Base-by-base conservation (phyloP, 2,329 filamentous ascomycete species). In the Helminthosporium solani region DNA sequence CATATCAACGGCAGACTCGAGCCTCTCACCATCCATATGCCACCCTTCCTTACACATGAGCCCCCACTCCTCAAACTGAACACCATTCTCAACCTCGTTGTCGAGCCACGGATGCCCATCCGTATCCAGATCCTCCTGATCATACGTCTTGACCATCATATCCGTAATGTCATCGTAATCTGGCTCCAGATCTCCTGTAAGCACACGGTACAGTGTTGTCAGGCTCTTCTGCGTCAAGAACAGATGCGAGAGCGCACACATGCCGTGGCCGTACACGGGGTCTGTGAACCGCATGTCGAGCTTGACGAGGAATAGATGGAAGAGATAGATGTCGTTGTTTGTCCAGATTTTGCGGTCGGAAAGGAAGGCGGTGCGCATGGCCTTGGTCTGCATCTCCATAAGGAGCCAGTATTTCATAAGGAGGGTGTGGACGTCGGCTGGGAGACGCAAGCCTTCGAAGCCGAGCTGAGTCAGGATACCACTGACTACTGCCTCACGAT, bases 271-370 rank as follows among this genome's bases (percentile, higher is more conserved):
- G 39, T 76, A 75, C 19, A 81, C 63, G 0, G 87, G 85, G 53
- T 88, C 78, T 46, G 79, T 81, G 67, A 89, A 83, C 43, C 77
- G 75, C 79, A 90, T 82, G 59, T 82, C 78, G 14, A 94, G 77
- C 70, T 92, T 91, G 51, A 88, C 61, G 53, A 88, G 73, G 71
- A 92, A 84, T 48, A 85, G 67, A 35, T 83, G 80, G 2, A 80
- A 75, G 40, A 80, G 75, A 60, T 81, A 79, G 8, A 94, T 66
- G 59, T 88, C 82, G 3, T 64, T 49, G 46, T 85, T 73, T 8
- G 76, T 72, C 77, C 86, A 86, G 38, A 84, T 73, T 0, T 59
- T 54, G 8, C 43, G 42, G 63, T 81, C 81, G 23, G 73, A 73
- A 4, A 89, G 65, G 5, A 85, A 71, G 1, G 72, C 72, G 5